Percentiles rank a stretch among this genome's conserved stretches.
Evolutionary conservation across 352 stramenopile genomes (phyloP).

Genomic region (Globisporangium echinulatum): DNA sequence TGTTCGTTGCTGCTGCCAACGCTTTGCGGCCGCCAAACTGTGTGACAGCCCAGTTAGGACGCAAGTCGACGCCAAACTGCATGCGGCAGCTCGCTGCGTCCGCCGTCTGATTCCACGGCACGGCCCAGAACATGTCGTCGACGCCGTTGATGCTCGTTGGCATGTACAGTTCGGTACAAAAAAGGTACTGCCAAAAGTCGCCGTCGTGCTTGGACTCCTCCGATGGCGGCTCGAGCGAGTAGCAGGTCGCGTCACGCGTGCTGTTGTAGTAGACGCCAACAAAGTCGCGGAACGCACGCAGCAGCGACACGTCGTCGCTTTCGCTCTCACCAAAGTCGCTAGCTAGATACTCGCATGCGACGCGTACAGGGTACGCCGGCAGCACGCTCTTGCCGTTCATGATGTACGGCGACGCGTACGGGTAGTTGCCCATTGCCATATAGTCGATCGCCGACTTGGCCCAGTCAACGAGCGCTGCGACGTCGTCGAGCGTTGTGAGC

Average conservation of each 20-base stretch:
- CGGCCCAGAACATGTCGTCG: constrained; percentile 85
- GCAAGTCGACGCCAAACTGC: constrained; percentile 59
- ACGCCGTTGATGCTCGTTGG: constrained; percentile 53
- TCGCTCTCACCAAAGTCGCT: constrained; percentile 26
- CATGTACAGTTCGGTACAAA: constrained; percentile 76
- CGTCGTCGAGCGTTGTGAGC: constrained; percentile 37
- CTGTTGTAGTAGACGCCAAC: constrained; percentile 79
- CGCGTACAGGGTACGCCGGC: constrained; percentile 87
- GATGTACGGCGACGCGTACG: constrained; percentile 94
- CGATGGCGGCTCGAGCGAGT: constrained; percentile 33
- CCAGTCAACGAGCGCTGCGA: constrained; percentile 53
- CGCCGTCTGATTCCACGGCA: constrained; percentile 53
- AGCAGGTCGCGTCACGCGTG: constrained; percentile 51
- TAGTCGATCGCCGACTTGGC: constrained; percentile 82
- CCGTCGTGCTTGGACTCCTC: constrained; percentile 48
- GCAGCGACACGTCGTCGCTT: constrained; percentile 28
- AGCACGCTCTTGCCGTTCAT: constrained; percentile 81
- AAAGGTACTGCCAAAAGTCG: constrained; percentile 79
- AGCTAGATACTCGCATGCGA: constrained; percentile 70
- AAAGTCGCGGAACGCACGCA: constrained; percentile 44
- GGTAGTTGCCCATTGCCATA: constrained; percentile 95
- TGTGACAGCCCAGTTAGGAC: constrained; percentile 56
- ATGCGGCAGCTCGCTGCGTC: constrained; percentile 57
- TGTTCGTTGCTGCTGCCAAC: constrained; percentile 81
- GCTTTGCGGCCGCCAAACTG: constrained; percentile 69